A percentile compares a stretch with the other conserved stretches of the same genome.
Conservation (phyloP, 345 rosid species). For the Jatropha curcas region DNA sequence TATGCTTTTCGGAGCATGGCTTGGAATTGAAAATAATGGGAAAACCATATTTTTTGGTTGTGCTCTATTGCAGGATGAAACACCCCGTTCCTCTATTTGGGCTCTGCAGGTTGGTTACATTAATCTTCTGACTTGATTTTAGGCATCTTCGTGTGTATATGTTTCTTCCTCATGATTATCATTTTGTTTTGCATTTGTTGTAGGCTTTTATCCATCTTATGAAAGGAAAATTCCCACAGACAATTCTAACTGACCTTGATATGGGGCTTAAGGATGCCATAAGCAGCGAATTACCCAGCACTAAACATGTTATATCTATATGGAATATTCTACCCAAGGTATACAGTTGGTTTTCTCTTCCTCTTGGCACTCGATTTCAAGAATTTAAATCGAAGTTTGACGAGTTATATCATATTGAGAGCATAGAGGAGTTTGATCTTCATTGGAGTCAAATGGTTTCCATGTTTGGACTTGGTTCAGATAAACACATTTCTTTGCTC, state of each 20-base stretch:
- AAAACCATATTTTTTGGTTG: conserved; percentile 71
- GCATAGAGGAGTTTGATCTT: conserved; percentile 69
- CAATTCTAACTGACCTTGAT: conserved; percentile 79
- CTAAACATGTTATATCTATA: conserved; percentile 65
- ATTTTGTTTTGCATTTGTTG: conserved; percentile 33
- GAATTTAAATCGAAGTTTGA: conserved; percentile 78
- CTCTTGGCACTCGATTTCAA: conserved; percentile 66
- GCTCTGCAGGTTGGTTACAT: conserved; percentile 78
- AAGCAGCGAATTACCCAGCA: conserved; percentile 72
- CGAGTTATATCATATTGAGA: conserved; percentile 54
- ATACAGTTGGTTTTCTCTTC: conserved; percentile 77
- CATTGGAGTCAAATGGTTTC: conserved; percentile 73
- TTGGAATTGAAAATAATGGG: conserved; percentile 76
- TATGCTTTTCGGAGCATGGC: conserved; percentile 74
- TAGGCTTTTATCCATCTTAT: conserved; percentile 84
- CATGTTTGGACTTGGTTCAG: conserved; percentile 77
- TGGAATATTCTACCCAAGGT: conserved; percentile 70
- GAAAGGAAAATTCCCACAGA: conserved; percentile 75
- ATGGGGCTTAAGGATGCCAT: conserved; percentile 73
- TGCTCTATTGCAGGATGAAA: conserved; percentile 82
- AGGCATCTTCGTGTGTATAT: conserved; percentile 22
- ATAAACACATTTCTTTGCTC: conserved; percentile 76
- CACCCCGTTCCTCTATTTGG: conserved; percentile 64
- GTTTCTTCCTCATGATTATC: conserved; percentile 22
- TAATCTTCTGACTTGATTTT: not conserved